Base-by-base conservation (phyloP, 768 basidiomycete genomes). In the Roridomyces roridus region DNA sequence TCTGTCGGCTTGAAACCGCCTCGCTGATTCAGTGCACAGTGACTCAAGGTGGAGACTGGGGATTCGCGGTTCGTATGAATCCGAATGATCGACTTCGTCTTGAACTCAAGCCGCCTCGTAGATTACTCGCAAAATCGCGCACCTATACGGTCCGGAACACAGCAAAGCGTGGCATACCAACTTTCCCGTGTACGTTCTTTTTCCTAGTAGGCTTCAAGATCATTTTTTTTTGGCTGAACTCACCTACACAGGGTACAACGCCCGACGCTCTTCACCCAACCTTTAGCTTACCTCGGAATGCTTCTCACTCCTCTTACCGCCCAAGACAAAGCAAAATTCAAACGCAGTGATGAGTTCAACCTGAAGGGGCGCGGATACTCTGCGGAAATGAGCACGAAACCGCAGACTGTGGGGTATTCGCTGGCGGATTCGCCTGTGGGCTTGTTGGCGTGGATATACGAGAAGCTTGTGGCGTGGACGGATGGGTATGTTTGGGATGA, bases 131-230 rank as follows among this genome's bases (percentile, higher is more conserved):
- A 55, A 51, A 23, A 74, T 73, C 12, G 72, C 70, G 0, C 34
- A 54, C 5, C 9, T 59, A 5, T 74, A 75, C 43, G 74, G 74
- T 6, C 60, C 55, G 23, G 78, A 74, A 41, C 70, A 81, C 45
- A 68, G 67, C 62, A 85, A 82, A 62, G 83, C 81, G 0, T 82
- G 78, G 74, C 83, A 85, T 61, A 79, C 80, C 1, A 85, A 83
- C 58, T 61, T 77, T 39, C 74, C 77, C 1, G 0, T 72, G 82
- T 83, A 59, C 47, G 72, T 64, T 15, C 31, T 15, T 14, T 6
- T 31, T 31, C 29, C 29, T 14, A 7, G 29, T n/a, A 31, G 29
- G 14, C 29, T n/a, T n/a, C n/a, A n/a, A 31, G 7, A 31, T 6
- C 29, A 31, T 31, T 31, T n/a, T n/a, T n/a, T n/a, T n/a, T n/a